Percentiles rank a stretch among this genome's conserved stretches.
These are phyloP conservation scores for Tylopilus sp. DNA, from an alignment of 768 basidiomycete genomes.

Conservation along the genomic window DNA sequence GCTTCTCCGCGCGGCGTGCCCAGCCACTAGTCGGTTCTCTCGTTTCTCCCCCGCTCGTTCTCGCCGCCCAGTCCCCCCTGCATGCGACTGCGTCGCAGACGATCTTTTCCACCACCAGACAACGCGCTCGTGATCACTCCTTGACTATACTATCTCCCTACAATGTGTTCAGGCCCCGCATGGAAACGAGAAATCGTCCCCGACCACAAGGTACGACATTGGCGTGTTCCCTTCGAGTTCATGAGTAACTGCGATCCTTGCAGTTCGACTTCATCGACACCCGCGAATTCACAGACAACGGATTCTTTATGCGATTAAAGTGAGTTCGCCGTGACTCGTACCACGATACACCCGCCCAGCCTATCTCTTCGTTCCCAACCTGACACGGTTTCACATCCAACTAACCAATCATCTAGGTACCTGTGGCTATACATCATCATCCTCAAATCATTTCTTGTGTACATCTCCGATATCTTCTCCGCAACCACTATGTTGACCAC, in stretches of 20 bases:
- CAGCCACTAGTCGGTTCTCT: constrained; percentile 17
- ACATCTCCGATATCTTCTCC: constrained; percentile 96
- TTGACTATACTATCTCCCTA: constrained; percentile 8
- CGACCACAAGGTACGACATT: constrained; percentile 85
- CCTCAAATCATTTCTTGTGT: constrained; percentile 94
- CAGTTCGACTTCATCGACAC: constrained; percentile 98
- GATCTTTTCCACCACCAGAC: constrained; percentile 22
- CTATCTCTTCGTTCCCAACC: not conserved
- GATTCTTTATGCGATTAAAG: constrained; percentile 85
- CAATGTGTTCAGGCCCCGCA: constrained; percentile 57
- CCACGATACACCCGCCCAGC: not conserved
- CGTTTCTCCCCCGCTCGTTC: constrained; percentile 24
- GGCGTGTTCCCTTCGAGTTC: not conserved
- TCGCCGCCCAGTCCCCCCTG: constrained; percentile 15
- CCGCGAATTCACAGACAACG: constrained; percentile 86
- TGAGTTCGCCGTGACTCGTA: constrained; percentile 33
- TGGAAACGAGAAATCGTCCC: constrained; percentile 98
- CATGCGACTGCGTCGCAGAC: constrained; percentile 37
- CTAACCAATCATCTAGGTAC: constrained; percentile 52
- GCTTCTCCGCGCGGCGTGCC: constrained; percentile 14
- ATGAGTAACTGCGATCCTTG: constrained; percentile 1
- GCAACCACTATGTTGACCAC: constrained; percentile 96
- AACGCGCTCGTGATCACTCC: constrained; percentile 21
- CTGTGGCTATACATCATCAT: constrained; percentile 90
- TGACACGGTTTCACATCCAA: constrained; percentile 6